Evolutionary conservation across 2,329 filamentous ascomycete species (phyloP).

Genomic region (Aureobasidium pullulans): DNA sequence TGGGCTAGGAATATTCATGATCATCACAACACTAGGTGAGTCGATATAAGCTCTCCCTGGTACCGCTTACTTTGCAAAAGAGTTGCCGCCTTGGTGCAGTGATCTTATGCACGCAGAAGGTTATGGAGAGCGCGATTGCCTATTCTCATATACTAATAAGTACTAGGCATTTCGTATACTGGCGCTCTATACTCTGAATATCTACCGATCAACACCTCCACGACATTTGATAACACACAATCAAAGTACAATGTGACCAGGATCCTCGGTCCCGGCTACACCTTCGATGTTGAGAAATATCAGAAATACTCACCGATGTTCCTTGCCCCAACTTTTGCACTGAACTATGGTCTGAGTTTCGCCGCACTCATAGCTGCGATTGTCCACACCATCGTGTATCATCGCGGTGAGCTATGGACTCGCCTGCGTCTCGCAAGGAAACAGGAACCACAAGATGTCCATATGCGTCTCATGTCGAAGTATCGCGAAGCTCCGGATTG

Average conservation of each 20-base stretch:
- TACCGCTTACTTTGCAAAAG: neutral
- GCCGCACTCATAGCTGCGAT: slow-evolving; percentile 71
- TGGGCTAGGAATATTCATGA: neutral
- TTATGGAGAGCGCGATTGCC: neutral
- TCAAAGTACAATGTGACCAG: slow-evolving; percentile 72
- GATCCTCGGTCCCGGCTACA: slow-evolving; percentile 68
- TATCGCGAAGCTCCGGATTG: slow-evolving; percentile 73
- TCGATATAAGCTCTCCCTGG: neutral
- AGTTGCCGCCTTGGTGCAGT: too few relatives aligned
- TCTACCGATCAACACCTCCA: slow-evolving; percentile 76
- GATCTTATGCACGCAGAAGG: too few relatives aligned
- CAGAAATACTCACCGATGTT: slow-evolving; percentile 77
- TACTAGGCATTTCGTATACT: slow-evolving; percentile 54
- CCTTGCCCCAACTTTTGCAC: slow-evolving; percentile 76
- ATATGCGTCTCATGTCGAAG: slow-evolving; percentile 68
- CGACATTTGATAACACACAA: slow-evolving; percentile 79
- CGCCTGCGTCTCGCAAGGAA: slow-evolving; percentile 55
- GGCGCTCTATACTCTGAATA: slow-evolving; percentile 75
- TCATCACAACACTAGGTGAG: slow-evolving; percentile 3
- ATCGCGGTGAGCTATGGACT: slow-evolving; percentile 71
- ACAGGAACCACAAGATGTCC: slow-evolving; percentile 57
- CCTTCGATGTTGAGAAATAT: slow-evolving; percentile 72
- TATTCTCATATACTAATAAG: neutral
- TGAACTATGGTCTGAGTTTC: slow-evolving; percentile 82
- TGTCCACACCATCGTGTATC: slow-evolving; percentile 77